These are phyloP conservation scores for Leptoxyphium fumago DNA, from an alignment of 2,329 filamentous ascomycete species.

Conservation along the genomic window DNA sequence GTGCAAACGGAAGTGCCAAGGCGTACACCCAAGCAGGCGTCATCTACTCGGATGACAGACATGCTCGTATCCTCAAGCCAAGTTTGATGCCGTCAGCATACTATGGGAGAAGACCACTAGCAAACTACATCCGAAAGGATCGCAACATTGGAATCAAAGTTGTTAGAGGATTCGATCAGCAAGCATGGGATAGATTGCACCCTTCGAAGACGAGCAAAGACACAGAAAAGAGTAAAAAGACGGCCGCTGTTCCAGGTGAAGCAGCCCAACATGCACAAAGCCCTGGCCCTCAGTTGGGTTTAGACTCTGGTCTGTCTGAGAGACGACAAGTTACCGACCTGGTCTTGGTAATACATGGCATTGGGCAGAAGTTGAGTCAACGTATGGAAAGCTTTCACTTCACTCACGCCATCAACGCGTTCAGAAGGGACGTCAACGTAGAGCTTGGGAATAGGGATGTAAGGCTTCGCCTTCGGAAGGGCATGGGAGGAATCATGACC, in stretches of 20 bases:
- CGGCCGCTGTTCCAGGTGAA: conserved; percentile 28
- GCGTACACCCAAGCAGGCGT: conserved; percentile 65
- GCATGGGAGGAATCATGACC: conserved; percentile 84
- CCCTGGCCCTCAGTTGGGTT: neutral
- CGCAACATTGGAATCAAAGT: conserved; percentile 71
- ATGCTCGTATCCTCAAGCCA: conserved; percentile 76
- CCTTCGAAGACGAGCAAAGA: conserved; percentile 31
- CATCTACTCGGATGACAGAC: conserved; percentile 63
- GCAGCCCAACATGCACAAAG: conserved; percentile 19
- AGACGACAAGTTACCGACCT: conserved; percentile 68
- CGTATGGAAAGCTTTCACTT: conserved; percentile 94
- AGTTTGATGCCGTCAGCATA: conserved; percentile 73
- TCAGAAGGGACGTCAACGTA: conserved; percentile 71
- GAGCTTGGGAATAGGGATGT: conserved; percentile 63
- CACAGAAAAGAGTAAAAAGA: conserved; percentile 31
- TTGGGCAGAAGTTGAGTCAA: conserved; percentile 91
- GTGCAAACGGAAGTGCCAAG: conserved; percentile 32
- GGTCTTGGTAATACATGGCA: conserved; percentile 83
- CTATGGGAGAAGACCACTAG: conserved; percentile 65
- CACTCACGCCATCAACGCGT: conserved; percentile 85
- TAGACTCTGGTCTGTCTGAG: conserved; percentile 49
- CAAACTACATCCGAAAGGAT: conserved; percentile 68
- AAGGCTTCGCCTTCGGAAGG: conserved; percentile 57
- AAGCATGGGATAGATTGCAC: conserved; percentile 61
- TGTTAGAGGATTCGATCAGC: conserved; percentile 74